Conservation (phyloP, 2,329 filamentous ascomycete species). For the Thermoascus crustaceus region DNA sequence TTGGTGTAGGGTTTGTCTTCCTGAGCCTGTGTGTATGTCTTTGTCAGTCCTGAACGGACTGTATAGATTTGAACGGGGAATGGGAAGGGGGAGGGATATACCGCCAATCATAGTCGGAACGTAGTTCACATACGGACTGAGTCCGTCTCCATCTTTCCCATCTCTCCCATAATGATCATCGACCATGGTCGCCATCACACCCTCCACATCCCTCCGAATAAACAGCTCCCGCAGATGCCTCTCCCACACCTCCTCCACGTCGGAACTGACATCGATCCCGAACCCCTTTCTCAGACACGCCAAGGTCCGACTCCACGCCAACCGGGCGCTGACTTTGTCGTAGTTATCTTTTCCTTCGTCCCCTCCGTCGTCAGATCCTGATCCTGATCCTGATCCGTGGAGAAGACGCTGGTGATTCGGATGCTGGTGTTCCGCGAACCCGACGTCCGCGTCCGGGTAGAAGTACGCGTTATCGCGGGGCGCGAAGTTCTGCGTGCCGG, state of each 20-base stretch:
- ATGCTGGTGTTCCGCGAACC: slow-evolving; percentile 60
- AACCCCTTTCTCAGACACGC: slow-evolving; percentile 53
- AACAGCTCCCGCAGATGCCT: slow-evolving; percentile 24
- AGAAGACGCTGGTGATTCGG: no score
- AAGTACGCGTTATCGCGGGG: slow-evolving; percentile 34
- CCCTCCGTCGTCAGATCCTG: no score
- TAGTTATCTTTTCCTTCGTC: slow-evolving; percentile 35
- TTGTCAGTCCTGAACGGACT: not conserved
- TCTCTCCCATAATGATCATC: not conserved
- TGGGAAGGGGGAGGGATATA: slow-evolving; percentile 9
- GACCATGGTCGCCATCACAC: slow-evolving; percentile 14
- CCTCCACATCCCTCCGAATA: slow-evolving; percentile 12
- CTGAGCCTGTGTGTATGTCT: not conserved
- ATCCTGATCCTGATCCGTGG: no score
- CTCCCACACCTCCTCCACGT: slow-evolving; percentile 34
- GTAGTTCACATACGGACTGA: slow-evolving; percentile 24
- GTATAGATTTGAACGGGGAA: slow-evolving; percentile 7
- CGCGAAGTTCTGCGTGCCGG: slow-evolving; percentile 37
- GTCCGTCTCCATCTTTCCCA: slow-evolving; percentile 7
- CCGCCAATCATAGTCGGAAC: slow-evolving; percentile 31
- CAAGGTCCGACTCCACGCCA: slow-evolving; percentile 60
- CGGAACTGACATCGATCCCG: slow-evolving; percentile 22
- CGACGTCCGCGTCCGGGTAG: slow-evolving; percentile 48
- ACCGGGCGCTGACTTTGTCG: slow-evolving; percentile 50
- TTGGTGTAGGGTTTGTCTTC: slow-evolving; percentile 16